Evolutionary conservation across 192 early-diverging fungal species (phyloP), one percentile per base, ranked within the genome.

Genomic region (Podochytrium sp.): DNA sequence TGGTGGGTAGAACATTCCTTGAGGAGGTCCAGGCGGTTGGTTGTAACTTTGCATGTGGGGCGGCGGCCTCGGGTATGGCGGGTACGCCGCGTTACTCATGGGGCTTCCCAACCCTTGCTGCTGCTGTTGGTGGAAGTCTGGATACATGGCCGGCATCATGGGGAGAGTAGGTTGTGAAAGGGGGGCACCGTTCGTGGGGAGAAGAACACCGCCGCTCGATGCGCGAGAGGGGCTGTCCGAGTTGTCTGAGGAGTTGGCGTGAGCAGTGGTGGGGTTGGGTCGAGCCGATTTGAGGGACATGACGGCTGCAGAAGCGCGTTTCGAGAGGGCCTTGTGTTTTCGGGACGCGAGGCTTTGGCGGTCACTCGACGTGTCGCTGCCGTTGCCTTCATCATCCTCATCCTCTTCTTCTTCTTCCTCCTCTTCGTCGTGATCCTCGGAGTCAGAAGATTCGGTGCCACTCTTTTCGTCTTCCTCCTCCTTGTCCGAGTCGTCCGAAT

Each of bases 291-390:
- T 2, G 12, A 56, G 32, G 52, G 67, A 70, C 18, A n/a, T 1
- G 10, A 59, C 43, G 23, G 41, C 69, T 30, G 69, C 25, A 41
- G 69, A 71, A 20, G 58, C 34, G 2, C 40, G 69, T 16, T 71
- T 71, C 10, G 69, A 57, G 38, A 71, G 34, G 25, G 16, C 23
- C 32, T 71, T 57, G 20, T 56, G 49, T 20, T 51, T 47, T 25
- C 69, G 69, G 40, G 69, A 71, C 4, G 69, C 69, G 29, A 71
- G 57, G 32, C 69, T 71, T 34, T 71, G 53, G 16, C 69, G 35
- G 37, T 71, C 69, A 27, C 55, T 59, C 1, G 55, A 59, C 6
- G 14, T 47, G 1, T 47, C 40, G 32, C 55, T 71, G 39, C 57
- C 35, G 12, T 51, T 41, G 12, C 32, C 49, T 18, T 65, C 64